Evolutionary conservation across 2,329 filamentous ascomycete species (phyloP).

Genomic region (Gyromitra esculenta): DNA sequence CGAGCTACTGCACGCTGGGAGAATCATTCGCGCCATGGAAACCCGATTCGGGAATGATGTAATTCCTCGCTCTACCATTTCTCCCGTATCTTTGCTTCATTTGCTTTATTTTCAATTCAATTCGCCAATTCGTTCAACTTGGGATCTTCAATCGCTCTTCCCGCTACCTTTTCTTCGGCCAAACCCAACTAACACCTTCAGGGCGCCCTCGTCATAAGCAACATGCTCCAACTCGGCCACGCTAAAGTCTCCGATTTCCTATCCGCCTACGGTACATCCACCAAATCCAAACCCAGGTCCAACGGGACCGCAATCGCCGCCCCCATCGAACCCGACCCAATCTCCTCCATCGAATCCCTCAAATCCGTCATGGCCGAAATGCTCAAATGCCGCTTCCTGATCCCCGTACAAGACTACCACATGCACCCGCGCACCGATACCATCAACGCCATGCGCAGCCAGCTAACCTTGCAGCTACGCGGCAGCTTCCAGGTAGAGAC

Average conservation of each 20-base stretch:
- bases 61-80: conserved; percentile 62
- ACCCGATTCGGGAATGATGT: conserved; percentile 78
- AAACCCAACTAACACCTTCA: conserved; percentile 32
- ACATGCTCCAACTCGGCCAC: conserved; percentile 58
- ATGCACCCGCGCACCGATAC: conserved; percentile 71
- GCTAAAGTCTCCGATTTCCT: conserved; percentile 63
- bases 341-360: conserved; percentile 61
- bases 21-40: conserved; percentile 79
- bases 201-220: conserved; percentile 56
- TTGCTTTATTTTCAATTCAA: no score
- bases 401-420: conserved; percentile 69
- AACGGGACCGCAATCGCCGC: conserved; percentile 57
- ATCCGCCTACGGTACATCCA: conserved; percentile 56
- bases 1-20: conserved; percentile 80
- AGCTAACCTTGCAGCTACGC: conserved; percentile 68
- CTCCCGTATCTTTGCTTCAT: no score
- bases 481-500: conserved; percentile 68
- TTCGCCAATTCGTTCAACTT: no score
- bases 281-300: conserved; percentile 57
- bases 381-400: conserved; percentile 73
- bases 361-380: conserved; percentile 63
- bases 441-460: conserved; percentile 63
- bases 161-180: conserved; percentile 53
- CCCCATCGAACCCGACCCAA: conserved; percentile 60
- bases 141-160: conserved; percentile 60